Base-by-base conservation (phyloP, 495 filamentous ascomycete genomes). In the Aspergillus cristatus region DNA sequence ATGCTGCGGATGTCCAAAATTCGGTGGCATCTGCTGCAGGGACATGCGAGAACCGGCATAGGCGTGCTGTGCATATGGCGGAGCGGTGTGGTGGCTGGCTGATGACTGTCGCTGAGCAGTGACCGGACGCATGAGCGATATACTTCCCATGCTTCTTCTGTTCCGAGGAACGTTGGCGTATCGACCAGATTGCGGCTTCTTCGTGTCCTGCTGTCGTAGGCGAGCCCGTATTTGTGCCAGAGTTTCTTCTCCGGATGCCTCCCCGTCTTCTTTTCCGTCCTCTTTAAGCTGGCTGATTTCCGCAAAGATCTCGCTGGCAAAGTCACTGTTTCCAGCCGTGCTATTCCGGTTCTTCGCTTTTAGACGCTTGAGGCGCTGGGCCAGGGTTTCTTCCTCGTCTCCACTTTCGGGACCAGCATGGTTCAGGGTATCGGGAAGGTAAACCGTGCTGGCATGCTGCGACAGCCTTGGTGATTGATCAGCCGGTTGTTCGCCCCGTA, bases 171-270 rank as follows among this genome's bases (percentile, higher is more conserved):
- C 41, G 41, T 50, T 58, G 36, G 55, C 30, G 42, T 53, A 46
- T n/a, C 46, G 58, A 15, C 51, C 46, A 28, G 45, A 32, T 40
- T 50, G 56, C 24, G 42, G 48, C 43, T 49, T 67, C 60, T 57
- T 71, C 42, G 79, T 70, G 59, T 90, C 83, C 31, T 73, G 78
- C n/a, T n/a, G n/a, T 55, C 88, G 84, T 1, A 98, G 71, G 11
- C 91, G 77, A 41, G 70, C 76, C 3, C 87, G 79, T 6, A 90
- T 79, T 53, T 97, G 86, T 10, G 79, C 91, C 2, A 98, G 73
- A 0, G 89, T 94, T 55, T 98, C 90, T 44, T 94, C 85, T 40
- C 77, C 82, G 5, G 65, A 41, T 22, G 40, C 38, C 28, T 41
- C 43, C 13, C 41, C 32, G 14, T 25, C 43, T 14, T 41, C 46